Evolutionary conservation across 371 early-diverging fungal genomes (phyloP).

Genomic region (Syncephalastrum contaminatum): DNA sequence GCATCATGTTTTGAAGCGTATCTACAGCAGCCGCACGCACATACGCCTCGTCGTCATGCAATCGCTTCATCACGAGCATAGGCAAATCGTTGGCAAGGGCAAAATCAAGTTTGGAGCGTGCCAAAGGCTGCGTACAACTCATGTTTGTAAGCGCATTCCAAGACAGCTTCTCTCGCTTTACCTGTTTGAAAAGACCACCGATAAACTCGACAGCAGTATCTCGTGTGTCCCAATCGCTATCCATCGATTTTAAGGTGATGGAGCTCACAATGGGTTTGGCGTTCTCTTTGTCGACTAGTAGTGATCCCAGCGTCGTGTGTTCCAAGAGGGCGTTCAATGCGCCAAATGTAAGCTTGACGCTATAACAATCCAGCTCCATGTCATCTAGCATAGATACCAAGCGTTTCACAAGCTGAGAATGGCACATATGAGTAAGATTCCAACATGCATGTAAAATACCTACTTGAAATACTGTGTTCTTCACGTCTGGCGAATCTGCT

Average conservation of each 20-base stretch:
- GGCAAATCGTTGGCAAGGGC: conserved; percentile 47
- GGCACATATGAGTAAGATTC: too few relatives aligned
- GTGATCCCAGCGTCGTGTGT: conserved; percentile 30
- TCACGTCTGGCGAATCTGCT: conserved; percentile 5
- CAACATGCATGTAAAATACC: too few relatives aligned
- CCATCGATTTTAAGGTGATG: conserved; percentile 42
- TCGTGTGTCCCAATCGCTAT: conserved; percentile 62
- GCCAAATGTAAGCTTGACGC: conserved; percentile 38
- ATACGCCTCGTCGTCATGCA: conserved; percentile 55
- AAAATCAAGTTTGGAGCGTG: conserved; percentile 36
- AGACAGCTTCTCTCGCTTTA: not conserved
- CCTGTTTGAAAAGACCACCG: conserved; percentile 42
- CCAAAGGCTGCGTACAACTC: conserved; percentile 2
- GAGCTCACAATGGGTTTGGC: conserved; percentile 29
- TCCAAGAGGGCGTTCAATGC: conserved; percentile 43
- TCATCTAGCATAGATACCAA: conserved; percentile 34
- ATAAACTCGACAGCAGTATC: conserved; percentile 57
- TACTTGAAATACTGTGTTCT: too few relatives aligned
- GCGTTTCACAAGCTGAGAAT: conserved; percentile 17
- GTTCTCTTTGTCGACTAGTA: conserved; percentile 16
- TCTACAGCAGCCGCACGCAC: conserved; percentile 56
- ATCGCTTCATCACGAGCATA: conserved; percentile 39
- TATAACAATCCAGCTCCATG: conserved; percentile 36
- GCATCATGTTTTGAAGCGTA: conserved; percentile 44
- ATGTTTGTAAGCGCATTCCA: too few relatives aligned